phyloP scores from a whole-genome alignment of 164 flowering plant genomes.

The Cinnamomum chago region DNA sequence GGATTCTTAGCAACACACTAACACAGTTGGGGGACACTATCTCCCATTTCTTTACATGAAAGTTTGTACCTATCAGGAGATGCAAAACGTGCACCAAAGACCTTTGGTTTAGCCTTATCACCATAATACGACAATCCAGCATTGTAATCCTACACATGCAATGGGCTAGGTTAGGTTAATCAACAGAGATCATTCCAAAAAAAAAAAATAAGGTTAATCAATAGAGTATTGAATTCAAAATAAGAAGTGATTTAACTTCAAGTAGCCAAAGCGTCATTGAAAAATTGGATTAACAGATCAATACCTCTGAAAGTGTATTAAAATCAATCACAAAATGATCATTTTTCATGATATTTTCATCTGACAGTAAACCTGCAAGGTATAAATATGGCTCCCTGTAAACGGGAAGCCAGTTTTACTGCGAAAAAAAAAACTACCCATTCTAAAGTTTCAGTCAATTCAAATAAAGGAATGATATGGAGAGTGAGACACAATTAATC shows the following conservation, averaged over 20 bases:
- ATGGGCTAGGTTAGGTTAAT: background rate
- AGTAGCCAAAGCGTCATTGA: background rate
- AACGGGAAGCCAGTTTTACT: no score
- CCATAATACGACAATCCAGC: constrained; percentile 88
- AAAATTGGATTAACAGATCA: no score
- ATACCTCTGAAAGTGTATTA: no score
- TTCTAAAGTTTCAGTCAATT: no score
- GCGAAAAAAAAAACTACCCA: no score
- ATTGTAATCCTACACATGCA: constrained; percentile 57
- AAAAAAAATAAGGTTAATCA: background rate
- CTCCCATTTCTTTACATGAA: background rate
- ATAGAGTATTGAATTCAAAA: constrained; percentile 1
- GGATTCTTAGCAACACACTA: background rate
- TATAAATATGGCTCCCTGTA: no score
- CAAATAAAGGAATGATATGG: no score
- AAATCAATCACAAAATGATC: no score
- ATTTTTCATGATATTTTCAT: no score
- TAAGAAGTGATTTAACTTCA: background rate
- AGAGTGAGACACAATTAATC: no score
- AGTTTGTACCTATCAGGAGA: constrained; percentile 81
- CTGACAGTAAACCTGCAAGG: no score
- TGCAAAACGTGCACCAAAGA: constrained; percentile 89
- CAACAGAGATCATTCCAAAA: background rate
- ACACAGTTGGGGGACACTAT: background rate
- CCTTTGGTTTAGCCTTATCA: constrained; percentile 85